A percentile compares a stretch with the other conserved stretches of the same genome.
These are phyloP conservation scores for Gracilariopsis chorda DNA, from an alignment of 23 red algal species.

Conservation along the genomic window DNA sequence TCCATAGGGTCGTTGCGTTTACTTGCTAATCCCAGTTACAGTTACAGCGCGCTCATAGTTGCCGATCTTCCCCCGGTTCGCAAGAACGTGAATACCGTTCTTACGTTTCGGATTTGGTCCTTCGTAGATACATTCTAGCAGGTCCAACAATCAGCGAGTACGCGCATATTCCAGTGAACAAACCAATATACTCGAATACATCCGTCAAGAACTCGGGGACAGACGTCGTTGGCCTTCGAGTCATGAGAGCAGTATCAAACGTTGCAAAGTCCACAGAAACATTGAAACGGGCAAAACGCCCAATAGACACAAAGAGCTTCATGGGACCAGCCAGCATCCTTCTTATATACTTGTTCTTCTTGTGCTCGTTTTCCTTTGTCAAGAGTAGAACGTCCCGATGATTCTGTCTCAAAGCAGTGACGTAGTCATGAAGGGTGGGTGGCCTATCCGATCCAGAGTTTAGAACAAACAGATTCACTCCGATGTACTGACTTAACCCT, in stretches of 20 bases:
- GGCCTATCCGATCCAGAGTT: neutral
- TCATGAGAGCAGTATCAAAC: constrained; percentile 29
- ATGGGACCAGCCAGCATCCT: neutral
- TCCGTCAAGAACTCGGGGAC: constrained; percentile 60
- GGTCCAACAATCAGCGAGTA: constrained; percentile 60
- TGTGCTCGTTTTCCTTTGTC: neutral
- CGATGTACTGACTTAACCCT: neutral
- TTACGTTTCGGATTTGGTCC: neutral
- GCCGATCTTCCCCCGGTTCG: no score
- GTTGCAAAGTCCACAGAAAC: constrained; percentile 38
- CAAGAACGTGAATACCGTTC: no score
- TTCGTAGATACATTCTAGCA: constrained; percentile 47
- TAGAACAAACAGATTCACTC: constrained; percentile 10
- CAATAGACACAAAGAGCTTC: constrained; percentile 12
- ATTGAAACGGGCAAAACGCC: constrained; percentile 32
- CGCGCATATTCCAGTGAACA: constrained; percentile 64
- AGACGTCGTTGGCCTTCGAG: constrained; percentile 43
- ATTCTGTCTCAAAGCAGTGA: neutral
- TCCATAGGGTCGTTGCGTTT: no score
- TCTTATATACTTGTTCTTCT: neutral
- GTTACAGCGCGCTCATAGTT: no score
- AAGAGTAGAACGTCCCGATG: constrained; percentile 24
- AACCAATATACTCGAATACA: constrained; percentile 59
- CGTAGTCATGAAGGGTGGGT: constrained; percentile 15
- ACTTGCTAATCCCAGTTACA: no score